Base-by-base conservation (phyloP, 441 rosid genomes). In the Theobroma grandiflorum region DNA sequence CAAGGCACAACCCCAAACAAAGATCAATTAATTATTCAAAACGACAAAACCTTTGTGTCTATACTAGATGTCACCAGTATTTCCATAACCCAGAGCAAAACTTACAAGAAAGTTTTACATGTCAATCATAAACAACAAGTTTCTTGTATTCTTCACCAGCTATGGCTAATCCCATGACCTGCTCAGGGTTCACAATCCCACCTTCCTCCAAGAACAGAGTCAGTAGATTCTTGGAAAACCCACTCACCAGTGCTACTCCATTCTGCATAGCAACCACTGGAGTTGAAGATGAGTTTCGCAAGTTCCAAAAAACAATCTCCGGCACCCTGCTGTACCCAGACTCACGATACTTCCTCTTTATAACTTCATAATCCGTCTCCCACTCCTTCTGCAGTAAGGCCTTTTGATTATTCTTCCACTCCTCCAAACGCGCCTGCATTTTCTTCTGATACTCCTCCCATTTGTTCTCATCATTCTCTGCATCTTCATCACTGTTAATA, bases 241-340 rank as follows among this genome's bases (percentile, higher is more conserved):
- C 89, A 18, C 89, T 86, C 53, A 85, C 88, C 82, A 88, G n/a
- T 16, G 91, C 91, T 72, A 88, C 88, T 71, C 89, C 86, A 33
- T 67, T 75, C 80, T 88, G 89, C 9, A 43, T 59, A 4, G 78
- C 85, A 3, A 49, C 71, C 77, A 89, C 91, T 0, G 89, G 90
- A 18, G 88, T 91, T 0, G 88, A 67, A 2, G 40, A 31, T 1
- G 91, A 89, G 73, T 78, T 57, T 52, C 89, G 81, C 8, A 84
- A 65, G 78, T 91, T 89, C 94, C 90, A 85, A 72, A 90, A 87
- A 50, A 87, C 86, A 8, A 84, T 87, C 70, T 89, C 86, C 0
- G 87, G 88, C 45, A 77, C 63, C 37, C 79, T 78, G 26, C 45
- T 80, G 68, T 83, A 81, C 12, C 86, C 86, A 0, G 53, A 18